Conservation (phyloP, 345 rosid genomes). For the Clausena lansium region DNA sequence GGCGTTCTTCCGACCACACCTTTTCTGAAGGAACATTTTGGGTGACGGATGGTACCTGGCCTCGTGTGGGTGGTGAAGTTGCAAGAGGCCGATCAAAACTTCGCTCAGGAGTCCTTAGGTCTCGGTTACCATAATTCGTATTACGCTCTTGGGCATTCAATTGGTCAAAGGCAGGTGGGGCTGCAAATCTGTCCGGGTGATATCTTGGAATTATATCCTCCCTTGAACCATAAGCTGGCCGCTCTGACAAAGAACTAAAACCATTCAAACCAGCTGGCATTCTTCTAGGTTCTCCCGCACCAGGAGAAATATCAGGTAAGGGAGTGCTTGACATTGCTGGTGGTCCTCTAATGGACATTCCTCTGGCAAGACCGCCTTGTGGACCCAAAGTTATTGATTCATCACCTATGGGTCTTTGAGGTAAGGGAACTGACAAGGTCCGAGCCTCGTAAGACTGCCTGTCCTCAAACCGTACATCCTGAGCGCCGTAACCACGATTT, state of each 20-base stretch:
- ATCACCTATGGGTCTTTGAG: slow-evolving; percentile 66
- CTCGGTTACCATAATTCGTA: slow-evolving; percentile 48
- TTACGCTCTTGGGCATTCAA: slow-evolving; percentile 49
- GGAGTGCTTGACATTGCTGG: slow-evolving; percentile 34
- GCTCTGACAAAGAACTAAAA: slow-evolving; percentile 40
- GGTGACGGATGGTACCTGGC: slow-evolving; percentile 36
- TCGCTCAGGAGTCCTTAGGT: slow-evolving; percentile 38
- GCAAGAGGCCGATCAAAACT: slow-evolving; percentile 52
- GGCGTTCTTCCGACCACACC: slow-evolving; percentile 53
- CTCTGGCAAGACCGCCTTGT: slow-evolving; percentile 96
- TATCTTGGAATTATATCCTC: slow-evolving; percentile 50
- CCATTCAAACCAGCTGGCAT: slow-evolving; percentile 58
- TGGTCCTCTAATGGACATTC: slow-evolving; percentile 77
- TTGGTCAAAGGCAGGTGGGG: slow-evolving; percentile 47
- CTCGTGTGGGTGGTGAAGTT: slow-evolving; percentile 42
- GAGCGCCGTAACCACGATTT: slow-evolving; percentile 56
- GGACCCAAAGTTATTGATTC: slow-evolving; percentile 89
- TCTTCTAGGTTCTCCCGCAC: slow-evolving; percentile 59
- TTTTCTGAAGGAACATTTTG: slow-evolving; percentile 51
- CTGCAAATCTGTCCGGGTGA: slow-evolving; percentile 49
- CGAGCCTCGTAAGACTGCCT: slow-evolving; percentile 69
- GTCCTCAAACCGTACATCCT: slow-evolving; percentile 78
- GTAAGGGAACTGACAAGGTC: slow-evolving; percentile 66
- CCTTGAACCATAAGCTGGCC: slow-evolving; percentile 35
- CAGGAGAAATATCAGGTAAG: slow-evolving; percentile 46